Base-by-base conservation (phyloP, 1,284 basidiomycete species). In the Sporisorium reilianum region DNA sequence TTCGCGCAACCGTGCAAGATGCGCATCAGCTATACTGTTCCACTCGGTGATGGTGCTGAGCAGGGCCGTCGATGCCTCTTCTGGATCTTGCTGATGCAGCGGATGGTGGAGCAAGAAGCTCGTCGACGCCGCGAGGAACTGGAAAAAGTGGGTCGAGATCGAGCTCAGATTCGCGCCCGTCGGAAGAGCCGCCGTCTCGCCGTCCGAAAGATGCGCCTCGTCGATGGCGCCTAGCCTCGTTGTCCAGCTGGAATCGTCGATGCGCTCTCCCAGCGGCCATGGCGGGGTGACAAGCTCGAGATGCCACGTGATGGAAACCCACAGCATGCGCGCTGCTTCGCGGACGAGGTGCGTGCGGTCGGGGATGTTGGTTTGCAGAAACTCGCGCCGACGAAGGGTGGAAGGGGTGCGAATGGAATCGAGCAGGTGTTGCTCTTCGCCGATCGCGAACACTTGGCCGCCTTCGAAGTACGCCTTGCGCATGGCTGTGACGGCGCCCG, bases 291-390 rank as follows among this genome's bases (percentile, higher is more conserved):
- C 41, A 2, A 71, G 48, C 25, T 64, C 57, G 9, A 75, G 64
- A 34, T 73, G 69, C 53, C 59, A 77, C 4, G 42, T 70, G 26
- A 64, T 55, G 20, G 54, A 73, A 14, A 55, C 57, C 69, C 75
- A 80, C 3, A 80, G 66, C 48, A 68, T 74, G 14, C 79, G 55
- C 2, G 79, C 77, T 25, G 79, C 75, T 62, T 80, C 79, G n/a
- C 79, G 75, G 3, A 80, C 79, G 14, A 80, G 55, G 26, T 80
- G 79, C 26, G 79, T 75, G 6, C 77, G 71, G 28, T 79, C 79
- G 3, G 77, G 79, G 6, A 80, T 64, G 40, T 70, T 73, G 18
- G 66, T 65, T 14, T 67, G 64, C 11, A 73, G 26, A 11, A 62
- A 34, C 44, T 76, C 64, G 2, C 73, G 55, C 11, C 57, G 53